Conservation (phyloP, 768 basidiomycete species). For the Crepidotus variabilis region DNA sequence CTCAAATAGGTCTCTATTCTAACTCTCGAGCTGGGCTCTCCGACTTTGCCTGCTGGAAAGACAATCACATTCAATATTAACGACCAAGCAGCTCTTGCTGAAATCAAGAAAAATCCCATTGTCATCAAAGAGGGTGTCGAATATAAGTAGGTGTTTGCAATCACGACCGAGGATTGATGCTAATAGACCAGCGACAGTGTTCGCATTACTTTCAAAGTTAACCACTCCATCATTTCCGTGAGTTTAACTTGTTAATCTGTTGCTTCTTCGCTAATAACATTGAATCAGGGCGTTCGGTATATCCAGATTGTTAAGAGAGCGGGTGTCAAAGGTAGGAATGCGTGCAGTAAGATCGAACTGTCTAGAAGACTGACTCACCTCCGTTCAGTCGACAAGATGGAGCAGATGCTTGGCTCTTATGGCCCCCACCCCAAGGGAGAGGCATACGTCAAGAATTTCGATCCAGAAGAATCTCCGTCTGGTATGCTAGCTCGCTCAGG, state of each 20-base stretch:
- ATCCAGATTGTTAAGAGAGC: constrained; percentile 85
- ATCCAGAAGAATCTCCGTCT: constrained; percentile 64
- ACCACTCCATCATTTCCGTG: constrained; percentile 86
- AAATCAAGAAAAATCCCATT: constrained; percentile 76
- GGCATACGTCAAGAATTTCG: constrained; percentile 74
- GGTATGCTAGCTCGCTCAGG: constrained; percentile 85
- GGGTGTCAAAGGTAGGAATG: constrained; percentile 59
- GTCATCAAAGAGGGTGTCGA: constrained; percentile 82
- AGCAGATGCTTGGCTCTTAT: constrained; percentile 94
- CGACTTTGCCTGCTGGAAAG: constrained; percentile 60
- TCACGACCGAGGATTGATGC: not conserved
- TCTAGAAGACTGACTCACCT: constrained; percentile 1
- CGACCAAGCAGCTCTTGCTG: constrained; percentile 38
- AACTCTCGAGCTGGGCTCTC: constrained; percentile 76
- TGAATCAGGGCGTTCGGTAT: constrained; percentile 69
- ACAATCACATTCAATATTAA: constrained; percentile 65
- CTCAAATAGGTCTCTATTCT: constrained; percentile 62
- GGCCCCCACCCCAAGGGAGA: constrained; percentile 66
- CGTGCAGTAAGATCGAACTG: not conserved
- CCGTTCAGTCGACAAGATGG: constrained; percentile 78
- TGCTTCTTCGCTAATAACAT: constrained; percentile 6
- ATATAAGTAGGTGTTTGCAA: constrained; percentile 64
- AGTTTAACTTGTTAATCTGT: constrained; percentile 15
- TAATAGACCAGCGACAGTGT: constrained; percentile 43
- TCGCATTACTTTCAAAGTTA: constrained; percentile 80